Conservation (phyloP, 768 basidiomycete species). For the Gymnopilus dilepis region DNA sequence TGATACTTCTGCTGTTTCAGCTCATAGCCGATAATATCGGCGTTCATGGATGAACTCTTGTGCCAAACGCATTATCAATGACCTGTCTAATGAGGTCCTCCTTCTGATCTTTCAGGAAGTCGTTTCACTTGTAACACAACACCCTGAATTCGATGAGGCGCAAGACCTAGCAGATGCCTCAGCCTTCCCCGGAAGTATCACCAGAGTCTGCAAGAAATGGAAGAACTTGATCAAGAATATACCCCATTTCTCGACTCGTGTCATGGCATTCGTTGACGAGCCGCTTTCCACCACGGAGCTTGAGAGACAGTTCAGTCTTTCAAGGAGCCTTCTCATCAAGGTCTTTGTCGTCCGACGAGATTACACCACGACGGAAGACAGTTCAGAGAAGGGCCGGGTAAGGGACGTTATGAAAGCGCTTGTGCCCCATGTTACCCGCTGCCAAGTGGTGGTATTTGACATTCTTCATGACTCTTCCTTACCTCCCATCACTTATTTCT, state of each 20-base stretch:
- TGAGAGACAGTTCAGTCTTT: neutral
- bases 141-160: neutral
- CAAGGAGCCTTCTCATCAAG: conserved; percentile 12
- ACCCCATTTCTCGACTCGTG: conserved; percentile 16
- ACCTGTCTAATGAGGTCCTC: conserved; percentile 18
- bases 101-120: conserved; percentile 17
- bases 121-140: conserved; percentile 14
- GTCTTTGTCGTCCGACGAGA: conserved; percentile 19
- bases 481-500: conserved; percentile 19
- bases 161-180: conserved; percentile 12
- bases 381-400: conserved; percentile 9
- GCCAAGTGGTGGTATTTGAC: conserved; percentile 23
- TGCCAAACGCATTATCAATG: conserved; percentile 7
- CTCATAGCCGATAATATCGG: neutral
- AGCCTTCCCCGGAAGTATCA: conserved; percentile 19
- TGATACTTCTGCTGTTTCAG: neutral
- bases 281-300: conserved; percentile 7
- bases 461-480: conserved; percentile 20
- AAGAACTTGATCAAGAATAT: conserved; percentile 9
- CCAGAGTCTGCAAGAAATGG: conserved; percentile 19
- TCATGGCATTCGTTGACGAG: conserved; percentile 20
- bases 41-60: neutral
- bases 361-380: conserved; percentile 15
- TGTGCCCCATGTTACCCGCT: conserved; percentile 17
- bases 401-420: conserved; percentile 8